Percentiles rank a stretch among this genome's conserved stretches.
phyloP scores from a whole-genome alignment of 1,284 basidiomycete species.

The Trametes sp. region DNA sequence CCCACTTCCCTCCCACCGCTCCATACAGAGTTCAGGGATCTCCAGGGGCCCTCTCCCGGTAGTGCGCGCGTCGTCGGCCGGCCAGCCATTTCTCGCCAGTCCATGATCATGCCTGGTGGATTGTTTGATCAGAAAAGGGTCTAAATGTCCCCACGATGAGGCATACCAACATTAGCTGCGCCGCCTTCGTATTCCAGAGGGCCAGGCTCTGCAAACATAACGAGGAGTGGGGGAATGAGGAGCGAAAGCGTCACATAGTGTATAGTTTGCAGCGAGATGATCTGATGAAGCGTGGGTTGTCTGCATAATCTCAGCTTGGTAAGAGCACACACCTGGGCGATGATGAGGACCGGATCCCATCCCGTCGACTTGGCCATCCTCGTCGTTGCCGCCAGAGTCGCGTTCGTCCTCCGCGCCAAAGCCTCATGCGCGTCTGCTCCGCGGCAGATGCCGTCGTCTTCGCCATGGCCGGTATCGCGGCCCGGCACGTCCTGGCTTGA shows the following conservation, averaged over 20 bases:
- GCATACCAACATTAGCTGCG: slow-evolving; percentile 78
- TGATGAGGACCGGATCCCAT: slow-evolving; percentile 81
- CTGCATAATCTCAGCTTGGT: too few relatives aligned
- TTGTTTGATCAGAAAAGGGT: not conserved
- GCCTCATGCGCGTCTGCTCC: not conserved
- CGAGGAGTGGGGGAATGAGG: slow-evolving; percentile 83
- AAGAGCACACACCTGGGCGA: slow-evolving; percentile 81
- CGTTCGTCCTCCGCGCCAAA: not conserved
- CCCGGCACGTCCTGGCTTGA: not conserved
- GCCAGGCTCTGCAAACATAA: slow-evolving; percentile 75
- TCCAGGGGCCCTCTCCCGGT: slow-evolving; percentile 70
- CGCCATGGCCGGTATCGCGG: too few relatives aligned
- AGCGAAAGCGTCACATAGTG: slow-evolving; percentile 91
- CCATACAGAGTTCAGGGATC: slow-evolving; percentile 74
- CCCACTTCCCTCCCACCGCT: slow-evolving; percentile 78
- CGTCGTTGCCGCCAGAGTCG: slow-evolving; percentile 4
- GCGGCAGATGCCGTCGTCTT: slow-evolving; percentile 17
- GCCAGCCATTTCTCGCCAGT: slow-evolving; percentile 96
- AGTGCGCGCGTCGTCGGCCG: slow-evolving; percentile 73
- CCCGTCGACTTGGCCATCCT: slow-evolving; percentile 43
- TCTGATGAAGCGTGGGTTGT: slow-evolving; percentile 67
- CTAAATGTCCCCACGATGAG: not conserved
- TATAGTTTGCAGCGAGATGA: slow-evolving; percentile 89
- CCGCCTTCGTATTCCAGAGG: slow-evolving; percentile 89
- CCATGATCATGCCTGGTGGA: slow-evolving; percentile 85